Base-by-base conservation (phyloP, 805 yeast species). In the Torulaspora quercuum region DNA sequence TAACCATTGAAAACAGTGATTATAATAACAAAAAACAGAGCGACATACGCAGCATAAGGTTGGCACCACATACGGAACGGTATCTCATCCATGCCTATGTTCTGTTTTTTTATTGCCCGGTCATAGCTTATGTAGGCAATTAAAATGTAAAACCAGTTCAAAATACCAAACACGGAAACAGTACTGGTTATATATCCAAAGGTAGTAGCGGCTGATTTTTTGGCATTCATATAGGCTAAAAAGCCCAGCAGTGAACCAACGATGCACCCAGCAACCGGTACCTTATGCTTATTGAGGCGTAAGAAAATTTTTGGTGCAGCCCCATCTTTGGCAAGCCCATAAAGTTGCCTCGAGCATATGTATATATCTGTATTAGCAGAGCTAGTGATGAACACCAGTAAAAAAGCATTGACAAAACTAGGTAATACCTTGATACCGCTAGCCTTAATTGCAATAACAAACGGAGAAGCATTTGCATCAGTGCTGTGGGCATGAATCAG, bases 151-250 rank as follows among this genome's bases (percentile, higher is more conserved):
- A 75, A 49, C 82, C 82, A 76, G 12, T 77, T 67, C 25, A 76
- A 53, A 52, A 77, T 75, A 4, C 81, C 81, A 4, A 79, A 73
- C 32, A 76, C 69, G 17, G 81, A 76, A 13, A 76, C 67, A 41
- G 78, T 70, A 50, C 77, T 78, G 12, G 79, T 67, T 35, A 78
- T 67, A 82, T 82, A 78, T n/a, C 69, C 64, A 59, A 78, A 78
- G 9, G 73, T 82, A 28, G 56, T 46, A 3, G 74, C 47, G 0
- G 80, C 61, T 5, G 69, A 59, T 9, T 68, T 60, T 3, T 78
- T 70, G 18, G 65, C 68, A 45, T 75, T 75, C 55, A 77, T 61
- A 53, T 68, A 74, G 1, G 76, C 59, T 39, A 75, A 61, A 35
- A 67, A 64, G 1, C 69, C 64, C 22, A 73, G 20, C 12, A 27